Evolutionary conservation across 2,329 filamentous ascomycete genomes (phyloP).

Genomic region (Colletotrichum lini): DNA sequence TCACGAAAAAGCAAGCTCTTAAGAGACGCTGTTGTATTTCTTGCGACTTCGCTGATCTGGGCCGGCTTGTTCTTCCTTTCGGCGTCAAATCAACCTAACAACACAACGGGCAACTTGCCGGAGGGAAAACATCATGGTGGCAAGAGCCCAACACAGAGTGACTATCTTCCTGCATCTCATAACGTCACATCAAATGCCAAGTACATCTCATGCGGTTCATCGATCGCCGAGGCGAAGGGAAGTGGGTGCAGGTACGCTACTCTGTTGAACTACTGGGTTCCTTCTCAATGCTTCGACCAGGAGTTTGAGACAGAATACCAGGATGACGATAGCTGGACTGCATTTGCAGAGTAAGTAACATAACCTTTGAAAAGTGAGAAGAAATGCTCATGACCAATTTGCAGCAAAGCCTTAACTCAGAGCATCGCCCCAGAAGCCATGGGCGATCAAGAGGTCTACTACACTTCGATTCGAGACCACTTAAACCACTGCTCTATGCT

Average conservation of each 20-base stretch:
- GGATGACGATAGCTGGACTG: constrained; percentile 47
- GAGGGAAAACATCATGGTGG: too few relatives aligned
- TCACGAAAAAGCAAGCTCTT: constrained; percentile 7
- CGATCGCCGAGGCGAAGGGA: constrained; percentile 40
- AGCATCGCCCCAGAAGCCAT: constrained; percentile 43
- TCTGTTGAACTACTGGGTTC: constrained; percentile 48
- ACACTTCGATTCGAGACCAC: constrained; percentile 45
- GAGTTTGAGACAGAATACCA: constrained; percentile 47
- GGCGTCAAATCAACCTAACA: not conserved
- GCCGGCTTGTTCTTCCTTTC: constrained; percentile 40
- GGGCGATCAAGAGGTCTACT: constrained; percentile 45
- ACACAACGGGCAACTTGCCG: not conserved
- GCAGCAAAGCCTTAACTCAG: constrained; percentile 44
- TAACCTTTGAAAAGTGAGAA: too few relatives aligned
- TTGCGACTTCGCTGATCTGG: constrained; percentile 45
- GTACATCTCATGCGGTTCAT: constrained; percentile 44
- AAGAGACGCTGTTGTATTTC: constrained; percentile 16
- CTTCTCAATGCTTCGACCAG: constrained; percentile 43
- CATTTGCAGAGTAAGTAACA: constrained; percentile 31
- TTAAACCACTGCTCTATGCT: constrained; percentile 48
- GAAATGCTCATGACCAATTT: not conserved
- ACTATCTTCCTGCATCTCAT: constrained; percentile 26
- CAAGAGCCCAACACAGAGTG: not conserved
- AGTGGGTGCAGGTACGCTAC: constrained; percentile 46
- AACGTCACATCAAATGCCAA: constrained; percentile 44